Evolutionary conservation across 257 asterid species (phyloP), one percentile per base, ranked within the genome.

Genomic region (Przewalskia tangutica): DNA sequence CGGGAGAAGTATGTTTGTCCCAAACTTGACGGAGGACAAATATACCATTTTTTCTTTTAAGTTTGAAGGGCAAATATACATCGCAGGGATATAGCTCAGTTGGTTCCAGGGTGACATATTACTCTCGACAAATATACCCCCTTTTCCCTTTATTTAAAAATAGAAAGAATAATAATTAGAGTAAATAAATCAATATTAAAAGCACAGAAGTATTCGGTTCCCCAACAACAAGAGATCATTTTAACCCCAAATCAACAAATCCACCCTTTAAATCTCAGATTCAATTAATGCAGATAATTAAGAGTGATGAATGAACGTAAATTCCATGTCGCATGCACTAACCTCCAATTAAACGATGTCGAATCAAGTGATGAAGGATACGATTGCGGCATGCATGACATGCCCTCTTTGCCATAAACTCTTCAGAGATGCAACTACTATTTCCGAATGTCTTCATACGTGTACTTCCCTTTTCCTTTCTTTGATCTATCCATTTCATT

Each of bases 361-460:
- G 97, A 95, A 94, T 91, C 97, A 91, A 79, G 97, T 91, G 90
- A 89, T 78, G 87, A 91, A 95, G 83, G 97, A 90, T 77, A 85
- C 85, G 84, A 87, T 95, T 85, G 91, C 82, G 88, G 93, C 99
- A 95, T 94, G 98, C 99, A 94, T 95, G 97, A 95, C 98, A 85
- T 95, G 99, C 88, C 98, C 97, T 68, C 91, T 95, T 84, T 95
- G 99, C 84, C 86, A 88, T 85, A 91, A 89, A 86, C 97, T 95
- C 82, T 85, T 94, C 86, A 91, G 95, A 78, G 95, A 92, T 82
- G 99, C 99, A 73, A 95, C 99, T 46, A 95, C 98, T 42, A 93
- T 94, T 80, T 92, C 94, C 63, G 99, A 95, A 84, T 95, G 99
- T 85, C 98, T 95, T 63, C 99, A 95, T 87, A 95, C 99, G 77